A percentile compares a stretch with the other conserved stretches of the same genome.
Conservation (phyloP, 2,329 filamentous ascomycete genomes). For the Talaromyces sp. region DNA sequence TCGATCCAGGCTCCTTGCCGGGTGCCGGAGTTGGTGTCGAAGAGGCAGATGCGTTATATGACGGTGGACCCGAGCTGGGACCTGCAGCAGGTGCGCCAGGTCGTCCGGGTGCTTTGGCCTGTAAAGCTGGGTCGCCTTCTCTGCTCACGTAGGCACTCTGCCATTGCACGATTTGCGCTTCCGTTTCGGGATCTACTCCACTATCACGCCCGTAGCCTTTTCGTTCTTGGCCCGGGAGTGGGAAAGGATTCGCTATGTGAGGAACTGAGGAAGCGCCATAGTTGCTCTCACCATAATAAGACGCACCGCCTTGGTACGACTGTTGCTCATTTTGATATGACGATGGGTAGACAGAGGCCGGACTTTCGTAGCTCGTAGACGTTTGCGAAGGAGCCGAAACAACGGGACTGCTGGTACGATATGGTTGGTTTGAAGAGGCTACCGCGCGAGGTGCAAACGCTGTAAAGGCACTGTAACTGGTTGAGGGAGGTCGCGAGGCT, state of each 20-base stretch:
- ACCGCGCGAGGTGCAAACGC: constrained; percentile 59
- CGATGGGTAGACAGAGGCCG: constrained; percentile 28
- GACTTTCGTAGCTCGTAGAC: constrained; percentile 22
- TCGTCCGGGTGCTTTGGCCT: constrained; percentile 32
- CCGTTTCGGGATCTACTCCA: constrained; percentile 69
- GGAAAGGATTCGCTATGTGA: constrained; percentile 78
- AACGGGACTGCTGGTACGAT: constrained; percentile 33
- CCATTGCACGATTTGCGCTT: constrained; percentile 91
- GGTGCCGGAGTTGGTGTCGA: constrained; percentile 42
- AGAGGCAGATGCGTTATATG: constrained; percentile 24
- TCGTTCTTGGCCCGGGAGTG: constrained; percentile 51
- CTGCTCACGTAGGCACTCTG: constrained; percentile 78
- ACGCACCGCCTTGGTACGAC: constrained; percentile 27
- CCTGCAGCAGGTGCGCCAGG: constrained; percentile 40
- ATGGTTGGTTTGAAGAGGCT: constrained; percentile 37
- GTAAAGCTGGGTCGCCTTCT: constrained; percentile 43
- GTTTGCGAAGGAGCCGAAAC: constrained; percentile 34
- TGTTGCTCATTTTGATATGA: constrained; percentile 39
- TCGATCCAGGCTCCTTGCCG: constrained; percentile 51
- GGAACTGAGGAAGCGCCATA: constrained; percentile 54
- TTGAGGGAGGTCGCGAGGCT: constrained; percentile 6
- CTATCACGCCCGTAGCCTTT: constrained; percentile 32
- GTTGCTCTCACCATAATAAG: constrained; percentile 43
- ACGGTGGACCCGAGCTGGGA: constrained; percentile 41
- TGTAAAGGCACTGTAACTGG: constrained; percentile 44